Base-by-base conservation (phyloP, 441 rosid genomes). In the Aquilaria agallochum region DNA sequence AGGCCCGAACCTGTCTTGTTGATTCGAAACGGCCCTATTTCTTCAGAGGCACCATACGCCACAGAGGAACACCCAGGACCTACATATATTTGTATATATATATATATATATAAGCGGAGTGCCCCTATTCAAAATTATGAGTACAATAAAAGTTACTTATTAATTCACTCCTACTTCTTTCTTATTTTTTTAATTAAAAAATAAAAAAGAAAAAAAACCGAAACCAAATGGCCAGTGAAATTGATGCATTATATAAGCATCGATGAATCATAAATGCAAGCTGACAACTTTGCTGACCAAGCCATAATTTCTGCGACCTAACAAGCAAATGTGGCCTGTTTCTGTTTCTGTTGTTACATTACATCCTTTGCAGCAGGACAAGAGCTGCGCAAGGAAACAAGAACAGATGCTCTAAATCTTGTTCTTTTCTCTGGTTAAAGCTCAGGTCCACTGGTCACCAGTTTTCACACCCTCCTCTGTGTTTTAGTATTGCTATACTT, bases 41-140 rank as follows among this genome's bases (percentile, higher is more conserved):
- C 96, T 79, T 89, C 95, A 27, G 88, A 83, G 58, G 99, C 95
- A n/a, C 99, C 99, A 66, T 89, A 95, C 40, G 97, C 99, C 76
- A 92, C 90, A 2, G 99, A 95, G 11, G 99, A 95, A 82, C 99
- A 95, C 27, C 99, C 99, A 10, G 97, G 89, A 47, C 87, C 94
- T 86, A 70, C 40, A 9, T 36, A 36, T 7, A 3, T 36, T 36
- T 36, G 42, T 3, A 36, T 4, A 40, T 2, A 40, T 40, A 40
- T 7, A 40, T 40, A 40, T 40, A 40, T 4, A 40, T 40, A 1
- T 36, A 36, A 36, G 7, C 27, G 1, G 27, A 20, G 27, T 20
- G 27, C 5, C 42, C 7, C 5, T 36, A 36, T 4, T 36, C 42
- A 36, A 36, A 36, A 36, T 3, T 36, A 8, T 36, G 7, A 36